Base-by-base conservation (phyloP, 768 basidiomycete genomes). In the Erythrobasidium yunnanense region DNA sequence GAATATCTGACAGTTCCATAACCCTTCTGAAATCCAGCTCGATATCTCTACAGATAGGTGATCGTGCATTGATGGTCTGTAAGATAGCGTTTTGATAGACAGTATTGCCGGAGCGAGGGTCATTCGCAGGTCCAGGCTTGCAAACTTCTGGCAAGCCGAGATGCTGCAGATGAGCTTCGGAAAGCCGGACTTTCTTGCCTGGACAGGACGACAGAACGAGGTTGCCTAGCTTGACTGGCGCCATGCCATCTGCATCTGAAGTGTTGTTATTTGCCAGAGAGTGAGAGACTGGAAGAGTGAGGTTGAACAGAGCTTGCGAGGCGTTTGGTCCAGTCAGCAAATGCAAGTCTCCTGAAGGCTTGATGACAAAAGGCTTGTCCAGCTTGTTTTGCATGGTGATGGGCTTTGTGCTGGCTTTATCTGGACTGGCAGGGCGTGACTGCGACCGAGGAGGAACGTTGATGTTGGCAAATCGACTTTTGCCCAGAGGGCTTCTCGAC, bases 161-260 rank as follows among this genome's bases (percentile, higher is more conserved):
- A 23, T 34, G 2, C 33, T 25, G 22, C 49, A 20, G 29, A n/a
- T 55, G 53, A 38, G 27, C 56, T 35, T 70, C 72, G 32, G 66
- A 69, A 70, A 80, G 71, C 27, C 79, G 71, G 13, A 80, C 85
- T 81, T 95, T 90, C 77, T 97, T 97, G 2, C 92, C 92, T 1
- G 92, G 92, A 78, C 93, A 96, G 4, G 88, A 90, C 4, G 87
- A 90, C 32, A 96, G 76, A 55, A 86, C 81, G 22, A 97, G 77
- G 75, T 97, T 96, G n/a, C 92, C 92, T 7, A 93, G 76, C 13
- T 72, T 58, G 8, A 72, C 29, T 77, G 76, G 11, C 70, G 67
- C 2, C 7, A 25, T 22, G 25, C 18, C n/a, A 11, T 15, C 20
- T 34, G 34, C 8, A 45, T 25, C 13, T 58, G 50, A 52, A 8